Conservation (phyloP, 352 stramenopile species). For the Phytophthora pluvialis region DNA sequence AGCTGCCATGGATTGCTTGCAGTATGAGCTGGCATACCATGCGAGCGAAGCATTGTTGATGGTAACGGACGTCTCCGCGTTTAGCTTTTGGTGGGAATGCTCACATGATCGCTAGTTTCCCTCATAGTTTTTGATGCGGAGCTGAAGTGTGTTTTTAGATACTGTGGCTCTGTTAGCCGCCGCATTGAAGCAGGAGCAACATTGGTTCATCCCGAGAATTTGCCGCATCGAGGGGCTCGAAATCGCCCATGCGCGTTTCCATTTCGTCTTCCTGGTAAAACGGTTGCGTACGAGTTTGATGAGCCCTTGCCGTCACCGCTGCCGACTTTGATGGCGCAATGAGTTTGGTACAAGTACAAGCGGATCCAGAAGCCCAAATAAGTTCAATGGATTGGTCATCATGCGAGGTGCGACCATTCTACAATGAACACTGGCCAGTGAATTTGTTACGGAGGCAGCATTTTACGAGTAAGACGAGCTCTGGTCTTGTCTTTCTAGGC, state of each 20-base stretch:
- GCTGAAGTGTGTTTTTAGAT: too few species aligned
- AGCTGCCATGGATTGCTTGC: constrained; percentile 9
- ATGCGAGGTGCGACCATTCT: background rate
- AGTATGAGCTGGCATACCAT: background rate
- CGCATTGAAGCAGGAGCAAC: background rate
- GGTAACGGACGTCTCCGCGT: constrained; percentile 8
- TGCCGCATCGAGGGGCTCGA: background rate
- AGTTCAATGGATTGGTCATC: background rate
- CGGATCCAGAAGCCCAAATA: background rate
- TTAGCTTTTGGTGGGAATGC: constrained; percentile 2
- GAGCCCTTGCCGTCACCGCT: too few species aligned
- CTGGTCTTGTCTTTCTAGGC: too few species aligned
- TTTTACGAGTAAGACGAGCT: background rate
- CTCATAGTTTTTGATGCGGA: too few species aligned
- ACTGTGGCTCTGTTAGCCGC: background rate
- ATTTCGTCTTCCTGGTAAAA: background rate
- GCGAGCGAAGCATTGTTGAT: background rate
- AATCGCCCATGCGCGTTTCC: background rate
- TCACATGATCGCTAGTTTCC: background rate
- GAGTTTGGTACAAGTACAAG: background rate
- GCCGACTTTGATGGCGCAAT: background rate
- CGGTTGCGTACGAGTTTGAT: background rate
- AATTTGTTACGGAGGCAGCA: too few species aligned
- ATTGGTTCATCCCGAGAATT: background rate
- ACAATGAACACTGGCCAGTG: too few species aligned